These are phyloP conservation scores for Thielaviopsis cerberus DNA, from an alignment of 2,329 filamentous ascomycete genomes.

Conservation along the genomic window DNA sequence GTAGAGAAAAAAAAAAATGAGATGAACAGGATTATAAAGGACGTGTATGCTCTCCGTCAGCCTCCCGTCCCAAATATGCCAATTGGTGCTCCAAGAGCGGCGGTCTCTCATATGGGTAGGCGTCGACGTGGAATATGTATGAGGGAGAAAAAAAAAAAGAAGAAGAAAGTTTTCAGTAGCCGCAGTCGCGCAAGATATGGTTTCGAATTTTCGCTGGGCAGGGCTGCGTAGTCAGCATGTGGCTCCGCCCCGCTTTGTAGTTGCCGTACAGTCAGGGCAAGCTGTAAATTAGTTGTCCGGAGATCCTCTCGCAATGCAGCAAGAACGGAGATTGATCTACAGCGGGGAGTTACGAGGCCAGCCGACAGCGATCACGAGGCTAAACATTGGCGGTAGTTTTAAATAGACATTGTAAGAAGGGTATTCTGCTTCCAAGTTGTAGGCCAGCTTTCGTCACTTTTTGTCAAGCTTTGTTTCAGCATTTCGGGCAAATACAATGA, in stretches of 20 bases:
- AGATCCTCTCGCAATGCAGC: neutral
- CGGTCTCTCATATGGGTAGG: slow-evolving; percentile 9
- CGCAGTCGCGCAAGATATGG: slow-evolving; percentile 3
- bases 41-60: slow-evolving; percentile 36
- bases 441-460: neutral
- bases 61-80: slow-evolving; percentile 13
- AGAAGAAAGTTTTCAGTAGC: slow-evolving; percentile 12
- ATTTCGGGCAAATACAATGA: neutral
- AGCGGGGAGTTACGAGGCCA: neutral
- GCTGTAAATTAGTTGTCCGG: neutral
- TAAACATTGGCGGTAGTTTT: too few species aligned
- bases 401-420: too few species aligned
- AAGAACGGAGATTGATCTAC: neutral
- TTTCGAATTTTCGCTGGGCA: neutral
- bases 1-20: slow-evolving; percentile 20
- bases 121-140: slow-evolving; percentile 31
- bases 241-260: neutral
- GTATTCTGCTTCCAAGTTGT: too few species aligned
- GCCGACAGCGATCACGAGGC: neutral
- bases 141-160: slow-evolving; percentile 20
- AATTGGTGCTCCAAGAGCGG: slow-evolving; percentile 15
- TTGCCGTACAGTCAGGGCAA: neutral
- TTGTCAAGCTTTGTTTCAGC: neutral
- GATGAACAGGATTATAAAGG: slow-evolving; percentile 43
- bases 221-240: slow-evolving; percentile 4